Evolutionary conservation across 805 yeast species (phyloP).

Genomic region (Metschnikowia matae): DNA sequence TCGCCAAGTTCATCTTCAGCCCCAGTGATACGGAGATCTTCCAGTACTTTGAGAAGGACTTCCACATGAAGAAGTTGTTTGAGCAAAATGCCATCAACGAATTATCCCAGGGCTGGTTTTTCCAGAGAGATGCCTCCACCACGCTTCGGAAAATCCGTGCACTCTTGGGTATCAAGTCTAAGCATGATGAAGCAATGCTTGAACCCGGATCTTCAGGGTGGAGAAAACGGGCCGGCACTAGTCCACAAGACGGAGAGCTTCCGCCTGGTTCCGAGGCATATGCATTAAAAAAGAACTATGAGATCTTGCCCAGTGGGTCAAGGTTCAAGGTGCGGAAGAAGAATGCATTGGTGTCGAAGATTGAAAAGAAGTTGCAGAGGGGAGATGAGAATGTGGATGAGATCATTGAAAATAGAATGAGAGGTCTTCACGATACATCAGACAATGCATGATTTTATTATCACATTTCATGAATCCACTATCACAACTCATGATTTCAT

Average conservation of each 20-base stretch:
- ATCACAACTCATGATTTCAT: too few species aligned
- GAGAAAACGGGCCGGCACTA: constrained; percentile 48
- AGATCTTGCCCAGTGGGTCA: constrained; percentile 73
- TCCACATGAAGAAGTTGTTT: constrained; percentile 59
- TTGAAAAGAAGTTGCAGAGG: constrained; percentile 39
- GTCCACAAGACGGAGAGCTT: constrained; percentile 43
- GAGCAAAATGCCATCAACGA: constrained; percentile 73
- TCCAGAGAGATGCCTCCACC: constrained; percentile 46
- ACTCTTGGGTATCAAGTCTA: constrained; percentile 17
- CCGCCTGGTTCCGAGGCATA: constrained; percentile 45
- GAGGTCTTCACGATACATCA: background rate
- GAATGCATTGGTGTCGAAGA: constrained; percentile 20
- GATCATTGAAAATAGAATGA: constrained; percentile 49
- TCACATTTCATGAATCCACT: too few species aligned
- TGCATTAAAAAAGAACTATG: constrained; percentile 34
- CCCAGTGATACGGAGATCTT: constrained; percentile 79
- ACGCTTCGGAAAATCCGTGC: constrained; percentile 9
- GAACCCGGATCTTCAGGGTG: constrained; percentile 30
- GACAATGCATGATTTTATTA: too few species aligned
- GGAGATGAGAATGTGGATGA: constrained; percentile 48
- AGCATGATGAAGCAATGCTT: constrained; percentile 12
- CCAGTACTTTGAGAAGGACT: constrained; percentile 69
- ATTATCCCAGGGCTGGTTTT: constrained; percentile 74
- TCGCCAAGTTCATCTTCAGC: constrained; percentile 48
- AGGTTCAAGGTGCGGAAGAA: constrained; percentile 40